Conservation (phyloP, 2,329 filamentous ascomycete genomes). For the Aspergillus sp. region DNA sequence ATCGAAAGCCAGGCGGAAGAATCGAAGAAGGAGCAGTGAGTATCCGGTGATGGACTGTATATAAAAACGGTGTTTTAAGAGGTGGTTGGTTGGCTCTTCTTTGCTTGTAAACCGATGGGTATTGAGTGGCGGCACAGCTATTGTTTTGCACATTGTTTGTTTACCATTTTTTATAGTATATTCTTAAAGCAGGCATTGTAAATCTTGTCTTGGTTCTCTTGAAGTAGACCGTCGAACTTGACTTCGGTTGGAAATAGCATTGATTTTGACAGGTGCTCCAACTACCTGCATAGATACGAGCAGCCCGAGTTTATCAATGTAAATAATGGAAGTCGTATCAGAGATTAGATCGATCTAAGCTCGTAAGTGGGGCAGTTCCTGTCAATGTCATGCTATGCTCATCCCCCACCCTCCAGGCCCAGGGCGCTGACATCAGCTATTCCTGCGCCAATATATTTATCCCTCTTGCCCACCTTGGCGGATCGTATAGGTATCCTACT, state of each 20-base stretch:
- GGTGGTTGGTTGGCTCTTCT: not conserved
- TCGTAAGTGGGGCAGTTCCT: not conserved
- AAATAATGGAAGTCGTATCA: too few species aligned
- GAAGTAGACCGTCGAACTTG: not conserved
- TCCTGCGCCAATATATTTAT: too few species aligned
- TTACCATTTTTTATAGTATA: not conserved
- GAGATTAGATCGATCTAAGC: not conserved
- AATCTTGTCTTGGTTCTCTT: not conserved
- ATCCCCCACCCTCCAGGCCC: too few species aligned
- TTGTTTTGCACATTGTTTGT: not conserved
- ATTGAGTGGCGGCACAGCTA: not conserved
- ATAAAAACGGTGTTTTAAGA: not conserved
- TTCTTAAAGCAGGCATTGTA: not conserved
- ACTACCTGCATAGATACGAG: too few species aligned
- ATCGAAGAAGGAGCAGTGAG: constrained; percentile 38
- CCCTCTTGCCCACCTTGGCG: too few species aligned
- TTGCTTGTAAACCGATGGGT: not conserved
- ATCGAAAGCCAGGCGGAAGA: constrained; percentile 35
- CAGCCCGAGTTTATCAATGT: too few species aligned
- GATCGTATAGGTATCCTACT: too few species aligned
- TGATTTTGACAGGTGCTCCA: not conserved
- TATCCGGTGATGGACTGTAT: not conserved
- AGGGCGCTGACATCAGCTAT: too few species aligned
- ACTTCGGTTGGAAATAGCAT: not conserved
- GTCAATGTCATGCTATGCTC: not conserved